phyloP scores from a whole-genome alignment of 2,329 filamentous ascomycete species.

The Chrysoporthe puriensis region DNA sequence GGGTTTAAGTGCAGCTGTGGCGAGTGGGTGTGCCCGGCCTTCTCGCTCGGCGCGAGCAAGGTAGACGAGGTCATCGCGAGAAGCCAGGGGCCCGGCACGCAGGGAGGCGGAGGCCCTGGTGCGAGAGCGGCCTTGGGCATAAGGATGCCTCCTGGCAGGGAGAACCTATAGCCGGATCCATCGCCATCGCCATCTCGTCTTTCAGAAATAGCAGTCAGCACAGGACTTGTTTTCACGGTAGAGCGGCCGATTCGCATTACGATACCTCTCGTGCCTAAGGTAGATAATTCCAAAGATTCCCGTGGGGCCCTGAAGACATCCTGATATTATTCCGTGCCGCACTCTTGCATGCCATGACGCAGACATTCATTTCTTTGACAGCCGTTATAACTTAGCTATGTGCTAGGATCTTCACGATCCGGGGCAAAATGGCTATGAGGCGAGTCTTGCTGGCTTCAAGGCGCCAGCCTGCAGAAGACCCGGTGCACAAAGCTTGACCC shows the following conservation, averaged over 20 bases:
- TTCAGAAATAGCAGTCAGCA: background rate
- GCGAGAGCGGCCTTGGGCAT: slow-evolving; percentile 49
- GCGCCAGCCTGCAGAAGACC: background rate
- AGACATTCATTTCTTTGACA: background rate
- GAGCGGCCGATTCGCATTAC: background rate
- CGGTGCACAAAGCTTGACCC: too few species aligned
- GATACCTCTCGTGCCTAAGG: background rate
- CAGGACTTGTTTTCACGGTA: background rate
- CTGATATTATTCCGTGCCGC: background rate
- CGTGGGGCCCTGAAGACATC: background rate
- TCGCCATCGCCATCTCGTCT: background rate
- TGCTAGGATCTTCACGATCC: background rate
- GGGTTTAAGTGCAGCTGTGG: slow-evolving; percentile 91
- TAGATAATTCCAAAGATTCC: background rate
- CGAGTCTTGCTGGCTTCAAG: background rate
- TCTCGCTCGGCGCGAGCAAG: slow-evolving; percentile 80
- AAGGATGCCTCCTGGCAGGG: slow-evolving; percentile 56
- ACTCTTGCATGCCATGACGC: background rate
- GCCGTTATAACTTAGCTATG: background rate
- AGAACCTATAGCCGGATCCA: slow-evolving; percentile 35
- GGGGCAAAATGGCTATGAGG: background rate
- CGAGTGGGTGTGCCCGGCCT: slow-evolving; percentile 87
- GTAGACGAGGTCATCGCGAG: slow-evolving; percentile 69
- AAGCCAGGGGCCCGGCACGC: slow-evolving; percentile 1
- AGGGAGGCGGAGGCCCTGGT: slow-evolving; percentile 29